Evolutionary conservation across 2,329 filamentous ascomycete genomes (phyloP).

Genomic region (Apiospora aurea): DNA sequence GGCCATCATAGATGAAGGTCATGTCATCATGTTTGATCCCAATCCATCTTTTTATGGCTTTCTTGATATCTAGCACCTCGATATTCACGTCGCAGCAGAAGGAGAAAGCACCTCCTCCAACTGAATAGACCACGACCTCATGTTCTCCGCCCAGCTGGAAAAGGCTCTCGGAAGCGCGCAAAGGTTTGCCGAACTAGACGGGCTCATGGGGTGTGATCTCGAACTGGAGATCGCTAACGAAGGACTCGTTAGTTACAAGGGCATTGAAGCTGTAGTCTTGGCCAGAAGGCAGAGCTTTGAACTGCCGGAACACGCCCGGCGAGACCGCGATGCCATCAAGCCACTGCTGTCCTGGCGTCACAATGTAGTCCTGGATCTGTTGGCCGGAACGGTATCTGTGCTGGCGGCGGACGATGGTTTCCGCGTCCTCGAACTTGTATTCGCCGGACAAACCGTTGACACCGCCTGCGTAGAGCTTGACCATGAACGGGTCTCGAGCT

Average conservation of each 20-base stretch:
- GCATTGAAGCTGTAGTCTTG: background rate
- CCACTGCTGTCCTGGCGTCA: background rate
- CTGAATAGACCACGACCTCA: too few relatives aligned
- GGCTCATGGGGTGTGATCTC: background rate
- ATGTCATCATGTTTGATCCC: too few relatives aligned
- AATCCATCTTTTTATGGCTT: too few relatives aligned
- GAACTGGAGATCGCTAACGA: background rate
- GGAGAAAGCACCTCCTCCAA: too few relatives aligned
- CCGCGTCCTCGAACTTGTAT: slow-evolving; percentile 33
- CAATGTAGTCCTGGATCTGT: background rate
- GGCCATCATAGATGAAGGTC: too few relatives aligned
- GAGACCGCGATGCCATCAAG: background rate
- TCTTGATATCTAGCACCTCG: too few relatives aligned
- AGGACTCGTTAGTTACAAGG: background rate
- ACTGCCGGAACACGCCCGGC: background rate
- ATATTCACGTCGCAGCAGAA: too few relatives aligned
- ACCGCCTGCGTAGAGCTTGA: slow-evolving; percentile 49
- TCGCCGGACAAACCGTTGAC: slow-evolving; percentile 50
- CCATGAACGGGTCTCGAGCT: slow-evolving; percentile 40
- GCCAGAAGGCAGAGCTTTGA: background rate
- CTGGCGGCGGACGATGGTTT: slow-evolving; percentile 25
- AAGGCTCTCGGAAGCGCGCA: too few relatives aligned
- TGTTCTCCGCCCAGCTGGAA: too few relatives aligned
- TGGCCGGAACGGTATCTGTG: too few relatives aligned
- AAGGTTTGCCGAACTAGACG: too few relatives aligned